phyloP scores from a whole-genome alignment of 352 stramenopile species.

The Pythium biforme region DNA sequence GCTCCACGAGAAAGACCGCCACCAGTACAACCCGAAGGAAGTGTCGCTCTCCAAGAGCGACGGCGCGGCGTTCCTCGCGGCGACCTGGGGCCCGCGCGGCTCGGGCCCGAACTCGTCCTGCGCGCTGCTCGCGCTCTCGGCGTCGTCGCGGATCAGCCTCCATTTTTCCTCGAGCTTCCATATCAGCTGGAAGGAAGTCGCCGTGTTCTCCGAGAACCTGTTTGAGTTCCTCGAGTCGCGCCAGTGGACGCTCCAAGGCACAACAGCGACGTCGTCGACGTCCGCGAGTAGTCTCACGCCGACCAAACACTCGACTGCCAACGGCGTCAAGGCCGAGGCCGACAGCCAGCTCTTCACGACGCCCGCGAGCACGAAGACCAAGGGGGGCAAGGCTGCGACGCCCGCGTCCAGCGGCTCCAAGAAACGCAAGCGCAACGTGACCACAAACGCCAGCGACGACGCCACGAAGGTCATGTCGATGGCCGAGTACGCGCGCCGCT shows the following conservation, averaged over 20 bases:
- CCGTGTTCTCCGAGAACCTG: constrained; percentile 69
- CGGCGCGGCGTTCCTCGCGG: constrained; percentile 50
- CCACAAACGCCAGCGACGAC: neutral
- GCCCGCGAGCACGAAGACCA: constrained; percentile 2
- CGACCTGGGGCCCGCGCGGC: constrained; percentile 68
- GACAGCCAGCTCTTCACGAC: constrained; percentile 7
- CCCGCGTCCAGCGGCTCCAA: constrained; percentile 26
- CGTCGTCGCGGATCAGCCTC: constrained; percentile 56
- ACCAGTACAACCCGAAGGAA: constrained; percentile 82
- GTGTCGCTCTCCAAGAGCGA: constrained; percentile 80
- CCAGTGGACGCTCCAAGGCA: constrained; percentile 33
- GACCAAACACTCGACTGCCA: neutral
- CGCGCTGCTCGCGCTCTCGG: constrained; percentile 61
- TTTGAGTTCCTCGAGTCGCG: constrained; percentile 54
- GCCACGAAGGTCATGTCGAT: constrained; percentile 33
- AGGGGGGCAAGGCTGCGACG: neutral
- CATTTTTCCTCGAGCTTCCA: constrained; percentile 81
- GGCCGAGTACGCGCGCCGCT: constrained; percentile 57
- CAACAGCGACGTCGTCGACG: neutral
- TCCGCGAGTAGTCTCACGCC: constrained; percentile 5
- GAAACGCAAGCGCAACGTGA: constrained; percentile 12
- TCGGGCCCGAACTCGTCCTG: constrained; percentile 72
- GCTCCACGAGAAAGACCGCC: constrained; percentile 60
- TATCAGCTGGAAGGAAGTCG: constrained; percentile 71
- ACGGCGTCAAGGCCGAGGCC: neutral